These are phyloP conservation scores for Fomitopsis palustris DNA, from an alignment of 1,284 basidiomycete species.

Conservation along the genomic window DNA sequence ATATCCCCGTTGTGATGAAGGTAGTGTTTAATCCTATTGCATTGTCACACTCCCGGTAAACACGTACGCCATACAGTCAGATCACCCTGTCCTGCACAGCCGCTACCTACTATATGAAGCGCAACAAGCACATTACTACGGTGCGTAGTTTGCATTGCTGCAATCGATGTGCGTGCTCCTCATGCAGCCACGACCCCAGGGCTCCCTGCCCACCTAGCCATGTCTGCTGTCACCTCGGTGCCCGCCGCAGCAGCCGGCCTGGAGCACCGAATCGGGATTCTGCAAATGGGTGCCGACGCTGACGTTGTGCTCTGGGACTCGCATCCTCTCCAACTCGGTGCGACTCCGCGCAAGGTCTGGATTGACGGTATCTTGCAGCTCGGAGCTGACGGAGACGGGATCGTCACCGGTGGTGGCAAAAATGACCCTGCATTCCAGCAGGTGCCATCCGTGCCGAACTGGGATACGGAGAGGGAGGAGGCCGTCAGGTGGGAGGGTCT, in stretches of 20 bases:
- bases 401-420: slow-evolving; percentile 28
- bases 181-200: slow-evolving; percentile 21
- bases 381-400: slow-evolving; percentile 40
- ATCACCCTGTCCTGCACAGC: slow-evolving; percentile 71
- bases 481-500: slow-evolving; percentile 64
- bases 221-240: slow-evolving; percentile 75
- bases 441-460: slow-evolving; percentile 57
- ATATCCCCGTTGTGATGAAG: slow-evolving; percentile 68
- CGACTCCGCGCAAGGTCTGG: slow-evolving; percentile 73
- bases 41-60: background rate
- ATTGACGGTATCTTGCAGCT: slow-evolving; percentile 71
- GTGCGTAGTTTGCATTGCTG: slow-evolving; percentile 7
- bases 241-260: slow-evolving; percentile 78
- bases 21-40: slow-evolving; percentile 26
- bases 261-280: slow-evolving; percentile 77
- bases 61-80: slow-evolving; percentile 43
- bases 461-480: slow-evolving; percentile 49
- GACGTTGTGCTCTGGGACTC: slow-evolving; percentile 77
- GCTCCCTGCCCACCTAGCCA: slow-evolving; percentile 53
- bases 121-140: slow-evolving; percentile 83
- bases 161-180: background rate
- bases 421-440: slow-evolving; percentile 35
- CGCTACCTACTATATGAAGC: slow-evolving; percentile 83
- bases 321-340: slow-evolving; percentile 78
- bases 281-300: slow-evolving; percentile 55